Percentiles rank a stretch among this genome's conserved stretches.
Evolutionary conservation across 768 basidiomycete species (phyloP).

Genomic region (Psilocybe azurescens): DNA sequence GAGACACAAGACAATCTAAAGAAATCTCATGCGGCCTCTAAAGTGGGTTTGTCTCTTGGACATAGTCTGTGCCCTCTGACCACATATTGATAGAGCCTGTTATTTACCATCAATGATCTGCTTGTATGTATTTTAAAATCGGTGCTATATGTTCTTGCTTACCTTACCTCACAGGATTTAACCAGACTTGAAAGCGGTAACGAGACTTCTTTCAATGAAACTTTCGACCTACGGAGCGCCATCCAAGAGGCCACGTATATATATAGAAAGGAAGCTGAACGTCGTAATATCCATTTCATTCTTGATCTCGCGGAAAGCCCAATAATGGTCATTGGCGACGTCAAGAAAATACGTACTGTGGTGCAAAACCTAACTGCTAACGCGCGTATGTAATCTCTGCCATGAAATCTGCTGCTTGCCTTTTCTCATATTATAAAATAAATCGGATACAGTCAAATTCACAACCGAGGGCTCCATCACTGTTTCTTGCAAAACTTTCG

Average conservation of each 20-base stretch:
- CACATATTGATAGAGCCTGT: slow-evolving; percentile 49
- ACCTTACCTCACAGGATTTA: slow-evolving; percentile 53
- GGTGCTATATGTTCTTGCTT: background rate
- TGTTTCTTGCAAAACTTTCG: slow-evolving; percentile 57
- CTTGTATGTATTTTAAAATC: slow-evolving; percentile 42
- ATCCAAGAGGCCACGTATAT: slow-evolving; percentile 67
- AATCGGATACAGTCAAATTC: slow-evolving; percentile 64
- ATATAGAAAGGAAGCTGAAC: slow-evolving; percentile 69
- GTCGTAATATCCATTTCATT: slow-evolving; percentile 63
- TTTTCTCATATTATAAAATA: background rate
- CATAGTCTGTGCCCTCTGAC: background rate
- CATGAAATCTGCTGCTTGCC: background rate
- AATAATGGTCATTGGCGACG: slow-evolving; percentile 69
- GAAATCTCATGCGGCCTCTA: slow-evolving; percentile 77
- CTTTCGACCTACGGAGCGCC: slow-evolving; percentile 66
- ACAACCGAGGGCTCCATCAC: slow-evolving; percentile 65
- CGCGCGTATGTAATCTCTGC: slow-evolving; percentile 49
- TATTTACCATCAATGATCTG: slow-evolving; percentile 86
- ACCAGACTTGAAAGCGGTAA: slow-evolving; percentile 79
- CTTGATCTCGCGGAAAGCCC: slow-evolving; percentile 62
- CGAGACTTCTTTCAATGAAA: slow-evolving; percentile 77
- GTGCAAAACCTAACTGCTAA: slow-evolving; percentile 82
- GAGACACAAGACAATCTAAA: slow-evolving; percentile 79
- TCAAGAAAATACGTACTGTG: slow-evolving; percentile 75
- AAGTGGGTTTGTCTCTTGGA: slow-evolving; percentile 39